These are phyloP conservation scores for Powellomyces hirtus DNA, from an alignment of 192 early-diverging fungal species.

Conservation along the genomic window DNA sequence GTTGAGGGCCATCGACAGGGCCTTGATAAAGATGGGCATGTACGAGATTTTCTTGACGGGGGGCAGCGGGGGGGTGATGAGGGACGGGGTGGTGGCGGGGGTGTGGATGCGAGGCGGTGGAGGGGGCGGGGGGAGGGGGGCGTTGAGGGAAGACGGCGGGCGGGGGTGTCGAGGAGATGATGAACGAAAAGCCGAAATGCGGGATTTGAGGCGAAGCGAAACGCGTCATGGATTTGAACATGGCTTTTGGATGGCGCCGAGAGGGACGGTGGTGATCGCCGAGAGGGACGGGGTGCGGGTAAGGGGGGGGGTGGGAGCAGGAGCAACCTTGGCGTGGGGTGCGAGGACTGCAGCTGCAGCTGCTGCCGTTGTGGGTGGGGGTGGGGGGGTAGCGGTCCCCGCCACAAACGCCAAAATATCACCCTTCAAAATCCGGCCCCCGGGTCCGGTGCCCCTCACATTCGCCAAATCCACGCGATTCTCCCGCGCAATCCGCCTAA, in stretches of 20 bases:
- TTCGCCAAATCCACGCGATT: conserved; percentile 68
- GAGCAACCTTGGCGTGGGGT: neutral
- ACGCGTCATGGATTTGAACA: conserved; percentile 95
- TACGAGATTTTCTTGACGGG: conserved; percentile 78
- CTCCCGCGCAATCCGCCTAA: conserved; percentile 81
- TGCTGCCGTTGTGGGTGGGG: too few species aligned
- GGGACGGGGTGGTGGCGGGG: too few species aligned
- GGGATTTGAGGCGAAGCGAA: conserved; percentile 90
- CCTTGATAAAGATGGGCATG: conserved; percentile 96
- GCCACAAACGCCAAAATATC: conserved; percentile 71
- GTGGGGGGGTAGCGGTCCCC: neutral
- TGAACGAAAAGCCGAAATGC: conserved; percentile 90
- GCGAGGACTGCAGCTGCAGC: neutral
- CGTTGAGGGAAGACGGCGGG: too few species aligned
- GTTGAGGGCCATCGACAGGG: conserved; percentile 73
- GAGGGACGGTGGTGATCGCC: conserved; percentile 37
- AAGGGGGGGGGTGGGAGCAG: neutral
- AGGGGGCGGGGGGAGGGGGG: too few species aligned
- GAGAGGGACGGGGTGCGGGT: neutral
- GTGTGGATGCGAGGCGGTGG: too few species aligned
- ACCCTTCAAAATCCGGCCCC: conserved; percentile 87
- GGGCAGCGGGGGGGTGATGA: too few species aligned
- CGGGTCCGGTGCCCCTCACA: conserved; percentile 79
- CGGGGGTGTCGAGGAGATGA: too few species aligned
- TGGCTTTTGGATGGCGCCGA: conserved; percentile 91